These are phyloP conservation scores for Sisymbrium altissimum DNA, from an alignment of 345 rosid genomes.

Conservation along the genomic window DNA sequence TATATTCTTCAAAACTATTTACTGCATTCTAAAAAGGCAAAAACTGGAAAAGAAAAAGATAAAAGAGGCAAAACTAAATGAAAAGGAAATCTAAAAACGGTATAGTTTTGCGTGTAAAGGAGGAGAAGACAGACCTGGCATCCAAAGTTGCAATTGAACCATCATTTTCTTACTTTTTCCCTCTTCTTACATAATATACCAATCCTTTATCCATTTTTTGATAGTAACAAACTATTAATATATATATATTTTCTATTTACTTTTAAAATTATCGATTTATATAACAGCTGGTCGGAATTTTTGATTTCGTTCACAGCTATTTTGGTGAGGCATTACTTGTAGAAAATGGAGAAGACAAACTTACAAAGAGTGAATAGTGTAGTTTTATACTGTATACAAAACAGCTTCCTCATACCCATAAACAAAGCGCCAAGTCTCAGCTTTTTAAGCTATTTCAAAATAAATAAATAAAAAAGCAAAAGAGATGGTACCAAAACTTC, in stretches of 20 bases:
- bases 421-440: constrained; percentile 19
- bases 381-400: neutral
- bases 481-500: neutral
- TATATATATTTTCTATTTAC: neutral
- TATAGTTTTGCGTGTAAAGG: constrained; percentile 33
- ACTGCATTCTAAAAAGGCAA: constrained; percentile 1
- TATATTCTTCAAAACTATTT: neutral
- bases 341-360: neutral
- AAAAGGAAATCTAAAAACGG: constrained; percentile 23
- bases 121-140: constrained; percentile 27
- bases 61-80: constrained; percentile 10
- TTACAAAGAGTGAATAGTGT: neutral
- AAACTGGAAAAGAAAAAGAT: constrained; percentile 18
- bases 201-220: neutral
- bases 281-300: neutral
- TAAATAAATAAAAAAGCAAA: neutral
- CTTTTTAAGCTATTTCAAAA: constrained; percentile 1
- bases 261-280: neutral
- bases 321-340: neutral
- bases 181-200: neutral
- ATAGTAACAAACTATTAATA: neutral
- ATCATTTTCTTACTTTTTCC: constrained; percentile 13
- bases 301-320: neutral
- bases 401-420: neutral
- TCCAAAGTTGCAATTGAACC: constrained; percentile 22